Base-by-base conservation (phyloP, 1,284 basidiomycete genomes). In the Puccinia horiana region DNA sequence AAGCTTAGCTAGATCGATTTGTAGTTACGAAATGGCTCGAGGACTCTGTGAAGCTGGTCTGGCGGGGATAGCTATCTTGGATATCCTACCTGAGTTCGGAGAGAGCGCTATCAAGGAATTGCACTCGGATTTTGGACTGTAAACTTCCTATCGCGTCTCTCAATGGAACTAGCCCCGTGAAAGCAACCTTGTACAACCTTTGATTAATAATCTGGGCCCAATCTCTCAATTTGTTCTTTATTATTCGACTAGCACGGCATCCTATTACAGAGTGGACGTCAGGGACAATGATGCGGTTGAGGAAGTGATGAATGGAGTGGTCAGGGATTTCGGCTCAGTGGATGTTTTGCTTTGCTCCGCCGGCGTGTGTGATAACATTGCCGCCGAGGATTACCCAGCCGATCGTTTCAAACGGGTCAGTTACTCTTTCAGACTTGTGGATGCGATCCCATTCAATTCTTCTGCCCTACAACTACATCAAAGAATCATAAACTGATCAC, bases 361-460 rank as follows among this genome's bases (percentile, higher is more conserved):
- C 52, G 82, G 82, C 14, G 82, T 83, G 35, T 61, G 63, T 23
- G 82, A 83, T 75, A 83, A 83, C 42, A 83, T 83, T 40, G 82
- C 76, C 4, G 82, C 82, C 23, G 82, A 83, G 67, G 82, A 83
- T 32, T 83, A 81, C 58, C 78, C 78, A 1, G 78, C 78, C 49
- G 78, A 81, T 70, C 82, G 82, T 2, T 83, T 83, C 67, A 83
- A 83, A 54, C 37, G 82, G 52, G 82, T 75, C 8, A 73, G 76
- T 65, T 20, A 26, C 47, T 61, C 26, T 42, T 67, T 67, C 37
- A 32, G 20, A 18, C 29, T 8, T 18, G 18, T 26, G 2, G 44
- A 29, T n/a, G n/a, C 47, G 5, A 44, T 44, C 23, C n/a, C 8
- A 3, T 16, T 42, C 37, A 37, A 3, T 3, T 44, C 32, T n/a